Conservation (phyloP, 331 rosid species). For the Rhamnella rubrinervis region DNA sequence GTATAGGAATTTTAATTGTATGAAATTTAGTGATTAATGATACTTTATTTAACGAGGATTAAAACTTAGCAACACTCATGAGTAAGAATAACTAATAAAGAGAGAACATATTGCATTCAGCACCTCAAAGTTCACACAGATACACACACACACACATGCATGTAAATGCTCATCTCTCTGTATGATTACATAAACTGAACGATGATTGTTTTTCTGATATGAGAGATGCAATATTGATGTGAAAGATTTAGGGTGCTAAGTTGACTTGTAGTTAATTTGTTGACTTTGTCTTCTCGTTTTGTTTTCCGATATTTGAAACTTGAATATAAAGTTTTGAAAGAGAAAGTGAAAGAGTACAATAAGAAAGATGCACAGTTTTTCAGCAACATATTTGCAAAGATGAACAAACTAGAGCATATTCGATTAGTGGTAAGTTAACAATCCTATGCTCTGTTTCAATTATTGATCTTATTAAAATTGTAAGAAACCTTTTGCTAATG, state of each 20-base stretch:
- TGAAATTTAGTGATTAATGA: too few species aligned
- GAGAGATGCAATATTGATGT: background rate
- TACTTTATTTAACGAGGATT: too few species aligned
- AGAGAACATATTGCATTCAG: too few species aligned
- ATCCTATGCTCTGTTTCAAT: background rate
- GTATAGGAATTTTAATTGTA: background rate
- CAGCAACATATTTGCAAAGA: constrained; percentile 41
- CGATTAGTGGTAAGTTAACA: constrained; percentile 27
- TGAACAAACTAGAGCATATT: constrained; percentile 51
- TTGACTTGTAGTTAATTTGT: background rate
- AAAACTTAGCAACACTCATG: too few species aligned
- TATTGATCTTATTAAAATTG: background rate
- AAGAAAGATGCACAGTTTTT: constrained; percentile 38
- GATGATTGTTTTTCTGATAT: background rate
- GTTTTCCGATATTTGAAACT: constrained; percentile 30
- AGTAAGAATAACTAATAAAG: too few species aligned
- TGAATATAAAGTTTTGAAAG: constrained; percentile 34
- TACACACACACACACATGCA: too few species aligned
- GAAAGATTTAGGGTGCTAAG: background rate
- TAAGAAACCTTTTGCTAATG: background rate
- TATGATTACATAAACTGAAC: too few species aligned
- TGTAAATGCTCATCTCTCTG: too few species aligned
- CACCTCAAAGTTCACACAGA: background rate
- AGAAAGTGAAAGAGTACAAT: constrained; percentile 35
- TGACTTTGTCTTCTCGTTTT: background rate